These are phyloP conservation scores for Glomus cerebriforme DNA, from an alignment of 192 early-diverging fungal genomes.

Conservation along the genomic window DNA sequence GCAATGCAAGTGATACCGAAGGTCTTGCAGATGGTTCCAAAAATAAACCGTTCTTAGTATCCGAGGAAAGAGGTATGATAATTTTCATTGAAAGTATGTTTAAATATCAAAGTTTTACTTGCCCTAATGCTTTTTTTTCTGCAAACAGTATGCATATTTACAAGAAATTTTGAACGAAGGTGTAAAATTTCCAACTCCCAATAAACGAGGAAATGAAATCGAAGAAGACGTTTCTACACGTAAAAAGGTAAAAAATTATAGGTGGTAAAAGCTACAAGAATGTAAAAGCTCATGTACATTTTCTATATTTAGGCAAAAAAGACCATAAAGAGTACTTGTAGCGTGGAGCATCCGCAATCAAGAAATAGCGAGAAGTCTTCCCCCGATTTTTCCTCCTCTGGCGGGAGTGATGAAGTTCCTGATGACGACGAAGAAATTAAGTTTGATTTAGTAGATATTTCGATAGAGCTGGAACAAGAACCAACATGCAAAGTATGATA, in stretches of 20 bases:
- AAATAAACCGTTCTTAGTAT: background rate
- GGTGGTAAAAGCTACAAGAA: background rate
- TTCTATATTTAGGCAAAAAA: constrained; percentile 12
- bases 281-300: constrained; percentile 3
- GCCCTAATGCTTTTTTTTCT: constrained; percentile 1
- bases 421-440: constrained; percentile 1
- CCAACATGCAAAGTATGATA: constrained; percentile 17
- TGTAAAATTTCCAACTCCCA: background rate
- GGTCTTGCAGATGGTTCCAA: too few relatives aligned
- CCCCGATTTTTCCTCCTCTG: background rate
- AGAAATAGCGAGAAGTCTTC: background rate
- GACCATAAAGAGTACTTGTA: background rate
- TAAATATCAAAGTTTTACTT: constrained; percentile 13
- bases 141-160: constrained; percentile 18
- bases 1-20: too few relatives aligned
- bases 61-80: constrained; percentile 4
- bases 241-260: constrained; percentile 27
- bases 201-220: constrained; percentile 17
- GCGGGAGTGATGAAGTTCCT: too few relatives aligned
- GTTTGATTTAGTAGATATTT: constrained; percentile 14
- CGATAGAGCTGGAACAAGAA: background rate
- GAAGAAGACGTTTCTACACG: background rate
- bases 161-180: constrained; percentile 23
- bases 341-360: background rate
- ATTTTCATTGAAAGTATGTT: constrained; percentile 15